Percentiles rank a stretch among this genome's conserved stretches.
Conservation (phyloP, 2,329 filamentous ascomycete genomes). For the Lasiodiplodia sp. region DNA sequence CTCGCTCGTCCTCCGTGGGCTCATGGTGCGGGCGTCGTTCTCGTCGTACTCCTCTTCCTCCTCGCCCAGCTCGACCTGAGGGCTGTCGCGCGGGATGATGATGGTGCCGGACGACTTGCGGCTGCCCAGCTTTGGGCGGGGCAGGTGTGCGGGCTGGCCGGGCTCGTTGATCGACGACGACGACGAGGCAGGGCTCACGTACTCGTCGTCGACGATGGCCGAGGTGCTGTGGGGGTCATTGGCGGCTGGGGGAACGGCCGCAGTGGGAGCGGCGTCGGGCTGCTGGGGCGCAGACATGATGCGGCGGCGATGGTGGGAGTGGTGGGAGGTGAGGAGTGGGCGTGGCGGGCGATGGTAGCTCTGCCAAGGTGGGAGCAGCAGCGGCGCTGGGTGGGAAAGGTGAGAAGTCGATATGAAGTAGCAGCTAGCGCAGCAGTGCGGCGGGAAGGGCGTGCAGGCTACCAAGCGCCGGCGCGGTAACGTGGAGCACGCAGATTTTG, state of each 20-base stretch:
- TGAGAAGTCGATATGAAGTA: conserved; percentile 28
- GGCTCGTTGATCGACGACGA: conserved; percentile 30
- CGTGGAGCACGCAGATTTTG: conserved; percentile 28
- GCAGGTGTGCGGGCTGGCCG: conserved; percentile 23
- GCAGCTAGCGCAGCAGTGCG: conserved; percentile 22
- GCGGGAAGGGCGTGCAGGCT: conserved; percentile 27
- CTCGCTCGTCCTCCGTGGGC: conserved; percentile 86
- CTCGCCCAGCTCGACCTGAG: conserved; percentile 74
- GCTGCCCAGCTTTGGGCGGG: conserved; percentile 72
- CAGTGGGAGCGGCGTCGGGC: conserved; percentile 26
- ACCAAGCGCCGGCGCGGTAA: conserved; percentile 29
- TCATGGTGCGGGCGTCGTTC: conserved; percentile 93
- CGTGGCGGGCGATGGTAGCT: conserved; percentile 4
- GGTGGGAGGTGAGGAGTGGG: not conserved
- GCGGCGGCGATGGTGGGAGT: conserved; percentile 5
- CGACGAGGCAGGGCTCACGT: conserved; percentile 29
- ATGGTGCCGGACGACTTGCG: conserved; percentile 84
- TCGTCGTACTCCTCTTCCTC: conserved; percentile 80
- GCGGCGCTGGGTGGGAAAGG: conserved; percentile 18
- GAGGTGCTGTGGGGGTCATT: conserved; percentile 28
- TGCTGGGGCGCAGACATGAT: conserved; percentile 27
- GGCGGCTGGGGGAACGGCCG: conserved; percentile 21
- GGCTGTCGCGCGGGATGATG: conserved; percentile 79
- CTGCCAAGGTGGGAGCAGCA: conserved; percentile 27
- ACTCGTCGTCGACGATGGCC: conserved; percentile 30